Evolutionary conservation across 1,284 basidiomycete genomes (phyloP).

Genomic region (Pseudozyma sp.): DNA sequence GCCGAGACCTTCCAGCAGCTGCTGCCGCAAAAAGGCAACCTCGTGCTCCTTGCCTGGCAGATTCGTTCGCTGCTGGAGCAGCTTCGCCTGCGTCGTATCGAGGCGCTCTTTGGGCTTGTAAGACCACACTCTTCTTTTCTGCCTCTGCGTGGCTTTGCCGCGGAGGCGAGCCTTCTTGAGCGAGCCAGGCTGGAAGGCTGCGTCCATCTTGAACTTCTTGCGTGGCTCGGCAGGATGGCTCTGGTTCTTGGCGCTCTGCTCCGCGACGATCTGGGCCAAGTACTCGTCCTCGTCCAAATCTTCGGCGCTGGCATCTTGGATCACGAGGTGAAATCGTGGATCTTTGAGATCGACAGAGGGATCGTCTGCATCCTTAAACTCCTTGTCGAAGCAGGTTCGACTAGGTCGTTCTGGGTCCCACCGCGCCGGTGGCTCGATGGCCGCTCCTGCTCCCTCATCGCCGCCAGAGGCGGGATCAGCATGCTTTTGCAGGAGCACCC

Average conservation of each 20-base stretch:
- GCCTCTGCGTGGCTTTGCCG: slow-evolving; percentile 41
- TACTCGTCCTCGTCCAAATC: slow-evolving; percentile 37
- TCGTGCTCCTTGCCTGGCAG: slow-evolving; percentile 45
- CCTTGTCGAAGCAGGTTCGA: slow-evolving; percentile 49
- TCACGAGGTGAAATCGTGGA: slow-evolving; percentile 43
- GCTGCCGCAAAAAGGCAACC: slow-evolving; percentile 36
- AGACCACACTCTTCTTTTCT: slow-evolving; percentile 37
- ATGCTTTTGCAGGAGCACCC: slow-evolving; percentile 25
- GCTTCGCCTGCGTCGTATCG: slow-evolving; percentile 21
- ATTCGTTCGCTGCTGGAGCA: slow-evolving; percentile 1
- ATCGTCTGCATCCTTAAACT: slow-evolving; percentile 41
- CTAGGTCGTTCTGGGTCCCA: slow-evolving; percentile 50
- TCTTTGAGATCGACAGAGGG: slow-evolving; percentile 39
- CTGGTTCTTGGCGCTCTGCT: neutral
- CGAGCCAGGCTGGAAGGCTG: slow-evolving; percentile 22
- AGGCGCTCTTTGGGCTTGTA: slow-evolving; percentile 51
- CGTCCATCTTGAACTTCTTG: slow-evolving; percentile 19
- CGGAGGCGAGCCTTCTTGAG: slow-evolving; percentile 51
- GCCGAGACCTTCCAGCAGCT: slow-evolving; percentile 23
- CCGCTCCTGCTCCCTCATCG: no score
- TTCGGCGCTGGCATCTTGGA: slow-evolving; percentile 44
- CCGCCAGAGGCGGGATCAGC: neutral
- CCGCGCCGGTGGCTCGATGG: slow-evolving; percentile 18
- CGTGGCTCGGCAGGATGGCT: slow-evolving; percentile 3
- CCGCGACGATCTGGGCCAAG: slow-evolving; percentile 32